Conservation (phyloP, 1,284 basidiomycete species). For the Moesziomyces antarcticus region DNA sequence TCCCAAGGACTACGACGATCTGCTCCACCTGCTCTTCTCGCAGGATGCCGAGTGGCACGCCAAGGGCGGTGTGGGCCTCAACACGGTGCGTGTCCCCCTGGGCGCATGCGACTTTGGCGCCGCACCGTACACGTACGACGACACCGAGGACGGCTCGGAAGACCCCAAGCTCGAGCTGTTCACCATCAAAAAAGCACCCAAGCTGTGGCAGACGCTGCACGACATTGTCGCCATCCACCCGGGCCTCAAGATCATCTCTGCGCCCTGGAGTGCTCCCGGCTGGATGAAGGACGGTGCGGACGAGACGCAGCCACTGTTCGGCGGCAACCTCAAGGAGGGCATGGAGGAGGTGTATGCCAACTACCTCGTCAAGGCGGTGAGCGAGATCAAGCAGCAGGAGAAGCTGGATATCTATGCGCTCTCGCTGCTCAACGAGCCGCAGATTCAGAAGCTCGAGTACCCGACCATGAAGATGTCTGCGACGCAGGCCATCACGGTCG, state of each 20-base stretch:
- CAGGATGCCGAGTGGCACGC: slow-evolving; percentile 30
- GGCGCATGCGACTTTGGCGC: slow-evolving; percentile 54
- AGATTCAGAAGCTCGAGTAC: slow-evolving; percentile 26
- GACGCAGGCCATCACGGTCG: slow-evolving; percentile 28
- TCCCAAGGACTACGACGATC: slow-evolving; percentile 45
- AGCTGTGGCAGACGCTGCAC: slow-evolving; percentile 44
- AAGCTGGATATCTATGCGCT: slow-evolving; percentile 27
- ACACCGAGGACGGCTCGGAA: slow-evolving; percentile 45
- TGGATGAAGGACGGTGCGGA: slow-evolving; percentile 56
- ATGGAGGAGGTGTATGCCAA: slow-evolving; percentile 43
- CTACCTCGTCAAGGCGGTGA: slow-evolving; percentile 43
- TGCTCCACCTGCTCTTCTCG: slow-evolving; percentile 49
- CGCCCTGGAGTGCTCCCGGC: slow-evolving; percentile 52
- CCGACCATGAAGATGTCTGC: slow-evolving; percentile 40
- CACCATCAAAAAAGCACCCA: slow-evolving; percentile 51
- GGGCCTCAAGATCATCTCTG: slow-evolving; percentile 32
- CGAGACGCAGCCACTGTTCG: slow-evolving; percentile 31
- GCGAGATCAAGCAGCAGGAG: slow-evolving; percentile 35
- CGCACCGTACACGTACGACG: slow-evolving; percentile 51
- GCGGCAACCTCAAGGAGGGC: slow-evolving; percentile 37
- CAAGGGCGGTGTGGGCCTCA: slow-evolving; percentile 46
- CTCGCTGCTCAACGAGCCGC: slow-evolving; percentile 49
- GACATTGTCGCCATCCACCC: slow-evolving; percentile 44
- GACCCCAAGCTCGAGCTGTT: slow-evolving; percentile 44
- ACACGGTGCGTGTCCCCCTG: slow-evolving; percentile 44